Percentiles rank a stretch among this genome's conserved stretches.
phyloP scores from a whole-genome alignment of 768 basidiomycete species.

The Lentinula detonsa region DNA sequence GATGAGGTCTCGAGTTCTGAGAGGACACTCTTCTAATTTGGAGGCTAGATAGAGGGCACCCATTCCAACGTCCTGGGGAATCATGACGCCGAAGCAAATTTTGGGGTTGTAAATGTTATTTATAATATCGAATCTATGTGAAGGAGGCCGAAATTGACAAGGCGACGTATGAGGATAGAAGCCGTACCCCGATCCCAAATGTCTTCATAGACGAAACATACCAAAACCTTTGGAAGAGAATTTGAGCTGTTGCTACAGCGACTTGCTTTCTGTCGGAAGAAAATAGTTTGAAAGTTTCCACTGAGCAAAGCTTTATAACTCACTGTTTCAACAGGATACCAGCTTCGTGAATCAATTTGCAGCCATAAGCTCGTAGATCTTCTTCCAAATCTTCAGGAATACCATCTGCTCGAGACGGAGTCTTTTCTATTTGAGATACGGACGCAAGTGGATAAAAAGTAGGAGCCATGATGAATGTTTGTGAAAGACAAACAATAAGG shows the following conservation, averaged over 20 bases:
- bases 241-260: constrained; percentile 93
- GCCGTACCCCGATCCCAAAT: constrained; percentile 84
- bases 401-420: constrained; percentile 80
- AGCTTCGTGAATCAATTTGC: constrained; percentile 92
- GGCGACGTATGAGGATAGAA: constrained; percentile 6
- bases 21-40: constrained; percentile 87
- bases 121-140: neutral
- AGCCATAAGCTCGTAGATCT: constrained; percentile 85
- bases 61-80: constrained; percentile 74
- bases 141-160: constrained; percentile 4
- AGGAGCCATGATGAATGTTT: constrained; percentile 30
- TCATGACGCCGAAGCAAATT: constrained; percentile 3
- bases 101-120: neutral
- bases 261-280: constrained; percentile 75
- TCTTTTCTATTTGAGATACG: constrained; percentile 65
- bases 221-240: constrained; percentile 96
- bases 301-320: constrained; percentile 18
- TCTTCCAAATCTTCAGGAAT: constrained; percentile 78
- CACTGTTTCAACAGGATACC: constrained; percentile 89
- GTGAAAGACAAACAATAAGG: neutral
- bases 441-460: constrained; percentile 81
- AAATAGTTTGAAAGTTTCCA: neutral
- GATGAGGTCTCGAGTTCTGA: constrained; percentile 90
- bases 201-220: constrained; percentile 92
- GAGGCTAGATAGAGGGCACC: constrained; percentile 85